These are phyloP conservation scores for Dactylonectria estremocensis DNA, from an alignment of 2,329 filamentous ascomycete genomes.

Conservation along the genomic window DNA sequence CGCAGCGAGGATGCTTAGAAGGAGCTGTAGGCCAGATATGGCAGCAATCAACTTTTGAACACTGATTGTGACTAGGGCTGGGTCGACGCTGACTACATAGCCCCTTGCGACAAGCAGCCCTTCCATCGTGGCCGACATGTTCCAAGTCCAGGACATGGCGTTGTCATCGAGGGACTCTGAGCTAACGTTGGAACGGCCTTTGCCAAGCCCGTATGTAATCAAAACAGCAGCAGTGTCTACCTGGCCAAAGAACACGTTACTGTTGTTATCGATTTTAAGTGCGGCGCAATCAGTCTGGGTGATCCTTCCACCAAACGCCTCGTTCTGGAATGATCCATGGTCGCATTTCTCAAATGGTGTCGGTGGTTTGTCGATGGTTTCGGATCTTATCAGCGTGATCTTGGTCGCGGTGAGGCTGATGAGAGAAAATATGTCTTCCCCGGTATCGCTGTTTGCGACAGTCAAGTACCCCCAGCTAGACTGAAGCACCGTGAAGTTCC, in stretches of 20 bases:
- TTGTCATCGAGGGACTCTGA: constrained; percentile 28
- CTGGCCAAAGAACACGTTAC: constrained; percentile 29
- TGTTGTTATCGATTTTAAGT: too few relatives aligned
- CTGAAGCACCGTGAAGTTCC: constrained; percentile 25
- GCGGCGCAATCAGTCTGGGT: constrained; percentile 25
- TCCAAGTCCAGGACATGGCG: constrained; percentile 21
- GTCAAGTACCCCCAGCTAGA: constrained; percentile 22
- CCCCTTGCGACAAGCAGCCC: constrained; percentile 23
- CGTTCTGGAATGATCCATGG: constrained; percentile 32
- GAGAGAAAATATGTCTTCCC: constrained; percentile 1
- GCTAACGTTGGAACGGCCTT: constrained; percentile 32
- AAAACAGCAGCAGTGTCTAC: constrained; percentile 38
- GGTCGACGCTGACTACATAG: constrained; percentile 30
- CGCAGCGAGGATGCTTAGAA: constrained; percentile 22
- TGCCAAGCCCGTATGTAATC: constrained; percentile 25
- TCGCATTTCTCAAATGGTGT: constrained; percentile 21
- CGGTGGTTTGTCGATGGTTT: constrained; percentile 17
- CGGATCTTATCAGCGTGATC: constrained; percentile 37
- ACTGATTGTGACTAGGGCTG: constrained; percentile 29
- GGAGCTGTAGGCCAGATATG: constrained; percentile 32
- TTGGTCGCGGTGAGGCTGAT: constrained; percentile 31
- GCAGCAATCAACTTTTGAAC: constrained; percentile 37
- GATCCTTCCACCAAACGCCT: constrained; percentile 35
- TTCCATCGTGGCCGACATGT: neutral
- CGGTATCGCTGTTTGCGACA: rapidly evolving